Evolutionary conservation across 176 grass and related monocot genomes (phyloP), one percentile per base, ranked within the genome.

Genomic region (Poa annua): DNA sequence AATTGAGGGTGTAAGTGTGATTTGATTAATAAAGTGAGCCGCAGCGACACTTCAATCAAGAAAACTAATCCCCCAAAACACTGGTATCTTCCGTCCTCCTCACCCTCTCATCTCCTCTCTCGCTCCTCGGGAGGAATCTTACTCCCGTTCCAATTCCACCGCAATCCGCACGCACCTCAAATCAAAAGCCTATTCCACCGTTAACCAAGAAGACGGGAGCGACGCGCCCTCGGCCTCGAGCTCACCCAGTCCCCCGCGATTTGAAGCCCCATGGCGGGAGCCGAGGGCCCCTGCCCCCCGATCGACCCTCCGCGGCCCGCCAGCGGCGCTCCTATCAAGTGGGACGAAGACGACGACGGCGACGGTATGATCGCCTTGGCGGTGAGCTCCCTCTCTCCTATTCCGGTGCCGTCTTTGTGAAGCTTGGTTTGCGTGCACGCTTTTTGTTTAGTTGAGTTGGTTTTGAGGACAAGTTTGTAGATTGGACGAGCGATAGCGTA

Each of bases 361-460:
- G 50, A 74, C 15, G 48, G 20, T 48, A 63, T 75, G 47, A 69
- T 73, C 53, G 69, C 76, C 36, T 14, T 88, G 69, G 87, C 81
- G 87, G 81, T 88, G 76, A 80, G 76, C 19, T 47, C 19, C 66
- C 38, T 0, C 20, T 10, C 2, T 20, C 44, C 22, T 17, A 36
- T 39, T 34, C 75, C 12, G 25, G 36, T 84, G 74, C 65, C 86
- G 76, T 84, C 36, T 3, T 1, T 84, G 10, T 38, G 49, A 80
- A 57, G 57, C 59, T 54, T 75, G 5, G 26, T 88, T 84, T 60
- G 81, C 86, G 81, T 88, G 66, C 34, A 74, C 81, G 86, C 34
- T 79, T 83, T 62, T 20, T 17, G 52, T 32, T 24, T 9, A 36
- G 24, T 63, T 35, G 9, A 55, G 54, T 42, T 77, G 15, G 53